Evolutionary conservation across 352 stramenopile genomes (phyloP).

Genomic region (Phytophthora syringae): DNA sequence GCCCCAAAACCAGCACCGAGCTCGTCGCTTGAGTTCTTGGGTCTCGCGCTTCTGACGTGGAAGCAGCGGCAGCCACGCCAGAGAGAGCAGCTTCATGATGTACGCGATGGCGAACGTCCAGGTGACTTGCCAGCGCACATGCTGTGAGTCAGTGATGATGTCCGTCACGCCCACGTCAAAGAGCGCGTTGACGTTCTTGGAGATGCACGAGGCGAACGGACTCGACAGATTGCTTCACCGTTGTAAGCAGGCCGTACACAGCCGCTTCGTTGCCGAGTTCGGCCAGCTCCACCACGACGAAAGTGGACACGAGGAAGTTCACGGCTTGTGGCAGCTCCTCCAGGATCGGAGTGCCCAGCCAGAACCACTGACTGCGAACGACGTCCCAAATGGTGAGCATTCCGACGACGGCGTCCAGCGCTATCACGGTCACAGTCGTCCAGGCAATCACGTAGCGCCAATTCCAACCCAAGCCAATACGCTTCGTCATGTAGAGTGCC

Average conservation of each 20-base stretch:
- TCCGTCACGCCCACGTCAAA: constrained; percentile 43
- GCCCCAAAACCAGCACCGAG: constrained; percentile 37
- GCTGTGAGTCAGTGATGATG: constrained; percentile 43
- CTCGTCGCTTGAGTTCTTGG: constrained; percentile 50
- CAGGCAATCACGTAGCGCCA: constrained; percentile 52
- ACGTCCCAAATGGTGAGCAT: constrained; percentile 58
- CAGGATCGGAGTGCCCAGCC: constrained; percentile 56
- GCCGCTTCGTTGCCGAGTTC: constrained; percentile 60
- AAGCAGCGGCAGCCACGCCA: constrained; percentile 59
- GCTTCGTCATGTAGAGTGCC: constrained; percentile 46
- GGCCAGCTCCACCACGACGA: constrained; percentile 65
- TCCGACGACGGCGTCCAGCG: constrained; percentile 45
- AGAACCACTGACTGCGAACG: constrained; percentile 69
- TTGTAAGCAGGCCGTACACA: too few species aligned
- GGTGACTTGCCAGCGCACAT: constrained; percentile 44
- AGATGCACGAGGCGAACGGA: too few species aligned
- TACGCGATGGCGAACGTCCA: constrained; percentile 56
- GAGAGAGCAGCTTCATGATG: constrained; percentile 51
- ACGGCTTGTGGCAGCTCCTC: constrained; percentile 55
- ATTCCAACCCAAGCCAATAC: constrained; percentile 55
- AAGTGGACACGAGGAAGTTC: constrained; percentile 62
- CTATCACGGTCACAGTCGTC: constrained; percentile 44
- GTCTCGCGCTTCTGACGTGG: constrained; percentile 66
- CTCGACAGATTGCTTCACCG: too few species aligned
- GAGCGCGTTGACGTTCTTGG: too few species aligned